Evolutionary conservation across 257 asterid genomes (phyloP), one percentile per base, ranked within the genome.

Genomic region (Nicotiana benthamiana): DNA sequence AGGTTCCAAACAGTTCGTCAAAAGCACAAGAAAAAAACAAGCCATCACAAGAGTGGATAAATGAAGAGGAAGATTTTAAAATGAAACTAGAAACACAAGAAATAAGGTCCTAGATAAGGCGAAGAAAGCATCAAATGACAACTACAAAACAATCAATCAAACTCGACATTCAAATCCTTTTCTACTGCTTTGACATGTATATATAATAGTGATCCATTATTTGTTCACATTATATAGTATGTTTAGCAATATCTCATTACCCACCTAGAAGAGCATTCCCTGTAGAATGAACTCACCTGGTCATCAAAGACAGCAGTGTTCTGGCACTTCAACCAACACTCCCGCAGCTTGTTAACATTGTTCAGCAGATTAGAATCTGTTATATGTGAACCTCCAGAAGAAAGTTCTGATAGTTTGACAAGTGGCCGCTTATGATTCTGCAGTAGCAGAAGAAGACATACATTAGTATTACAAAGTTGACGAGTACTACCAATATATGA

Each of bases 281-380:
- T 20, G 57, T 22, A 72, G 43, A 72, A 72, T 83, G 79, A 61
- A 82, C 83, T 83, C 80, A 92, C 97, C 93, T 87, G 91, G 82
- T 92, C 89, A 85, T 90, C 90, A 81, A 89, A 84, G 63, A 89
- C 85, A 84, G 90, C 91, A 82, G 88, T 91, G 84, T 89, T 87
- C 85, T 84, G 89, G 85, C 86, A 51, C 83, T 86, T 91, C 79
- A 63, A 75, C 92, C 92, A 86, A 76, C 79, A 85, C 54, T 87
- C 90, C 13, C 86, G 93, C 84, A 92, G 86, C 86, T 86, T 90
- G 86, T 88, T 91, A 85, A 89, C 88, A 82, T 86, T 83, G 83
- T 86, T 82, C 84, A 92, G 83, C 53, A 85, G 65, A 54, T 48
- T 18, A 76, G 79, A 84, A 80, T 85, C 87, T 76, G 84, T 87